phyloP scores from a whole-genome alignment of 2,329 filamentous ascomycete species.

The Paracamarosporium sp. region DNA sequence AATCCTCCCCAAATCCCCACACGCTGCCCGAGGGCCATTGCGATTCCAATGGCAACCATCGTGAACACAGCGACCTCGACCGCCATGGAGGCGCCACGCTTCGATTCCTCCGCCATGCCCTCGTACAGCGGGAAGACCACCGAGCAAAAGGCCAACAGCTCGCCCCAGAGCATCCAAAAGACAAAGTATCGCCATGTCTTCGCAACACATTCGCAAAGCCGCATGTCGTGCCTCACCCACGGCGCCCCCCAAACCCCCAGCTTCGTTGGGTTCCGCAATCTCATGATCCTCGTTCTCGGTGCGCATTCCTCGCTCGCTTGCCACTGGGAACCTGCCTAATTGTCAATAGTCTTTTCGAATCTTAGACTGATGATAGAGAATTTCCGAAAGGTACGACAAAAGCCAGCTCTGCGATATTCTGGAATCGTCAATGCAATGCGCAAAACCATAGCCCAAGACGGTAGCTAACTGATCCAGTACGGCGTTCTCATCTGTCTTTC shows the following conservation, averaged over 20 bases:
- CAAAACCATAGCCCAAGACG: constrained; percentile 5
- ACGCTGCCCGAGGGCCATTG: constrained; percentile 2
- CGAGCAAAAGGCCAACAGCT: constrained; percentile 19
- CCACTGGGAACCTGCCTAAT: constrained; percentile 26
- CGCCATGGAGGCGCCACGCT: constrained; percentile 27
- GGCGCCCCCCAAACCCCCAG: constrained; percentile 80
- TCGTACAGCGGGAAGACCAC: constrained; percentile 30
- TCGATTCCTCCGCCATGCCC: constrained; percentile 27
- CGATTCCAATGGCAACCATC: constrained; percentile 39
- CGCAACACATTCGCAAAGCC: constrained; percentile 76
- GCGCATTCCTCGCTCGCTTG: constrained; percentile 40
- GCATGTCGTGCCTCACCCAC: constrained; percentile 83
- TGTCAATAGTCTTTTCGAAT: constrained; percentile 79
- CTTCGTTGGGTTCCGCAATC: constrained; percentile 91
- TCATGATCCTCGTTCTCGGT: constrained; percentile 94
- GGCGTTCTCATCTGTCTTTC: constrained; percentile 91
- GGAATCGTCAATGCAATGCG: background rate
- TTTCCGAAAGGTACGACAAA: constrained; percentile 77
- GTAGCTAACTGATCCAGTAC: constrained; percentile 65
- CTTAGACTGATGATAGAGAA: constrained; percentile 95
- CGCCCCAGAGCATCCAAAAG: constrained; percentile 28
- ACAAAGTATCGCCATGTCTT: constrained; percentile 90
- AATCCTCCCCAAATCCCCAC: background rate
- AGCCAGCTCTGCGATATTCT: background rate
- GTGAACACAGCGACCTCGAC: constrained; percentile 31